phyloP scores from a whole-genome alignment of 371 early-diverging fungal species.

The Amoeboaphelidium occidentale region DNA sequence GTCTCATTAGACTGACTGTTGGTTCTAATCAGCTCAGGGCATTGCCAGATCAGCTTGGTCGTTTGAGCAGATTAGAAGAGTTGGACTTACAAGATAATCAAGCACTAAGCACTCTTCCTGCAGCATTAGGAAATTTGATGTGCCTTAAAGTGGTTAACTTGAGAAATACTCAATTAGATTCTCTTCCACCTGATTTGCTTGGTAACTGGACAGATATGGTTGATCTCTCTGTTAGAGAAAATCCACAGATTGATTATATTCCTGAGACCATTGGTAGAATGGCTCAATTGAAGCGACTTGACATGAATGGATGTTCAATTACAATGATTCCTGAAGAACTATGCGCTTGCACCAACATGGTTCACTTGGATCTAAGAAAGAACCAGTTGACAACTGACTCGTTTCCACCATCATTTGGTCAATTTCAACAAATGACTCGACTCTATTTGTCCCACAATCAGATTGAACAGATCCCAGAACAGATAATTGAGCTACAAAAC shows the following conservation, averaged over 20 bases:
- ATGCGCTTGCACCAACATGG: neutral
- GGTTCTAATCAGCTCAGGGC: neutral
- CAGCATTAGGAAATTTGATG: neutral
- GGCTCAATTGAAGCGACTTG: neutral
- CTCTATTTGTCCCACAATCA: neutral
- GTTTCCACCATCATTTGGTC: neutral
- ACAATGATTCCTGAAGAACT: neutral
- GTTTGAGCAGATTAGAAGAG: neutral
- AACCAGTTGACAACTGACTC: neutral
- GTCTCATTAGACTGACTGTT: neutral
- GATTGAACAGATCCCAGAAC: neutral
- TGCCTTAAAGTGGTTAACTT: neutral
- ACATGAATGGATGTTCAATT: neutral
- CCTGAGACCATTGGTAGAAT: neutral
- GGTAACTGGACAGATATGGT: neutral
- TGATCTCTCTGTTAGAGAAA: neutral
- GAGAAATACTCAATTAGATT: neutral
- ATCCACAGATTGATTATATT: neutral
- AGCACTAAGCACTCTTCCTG: neutral
- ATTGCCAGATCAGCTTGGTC: neutral
- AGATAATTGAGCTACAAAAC: neutral
- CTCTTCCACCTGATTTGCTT: neutral
- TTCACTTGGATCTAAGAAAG: neutral
- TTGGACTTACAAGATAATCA: neutral
- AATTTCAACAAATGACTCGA: neutral